Evolutionary conservation across 129 eudicot genomes (phyloP).

Genomic region (Dittrichia graveolens): DNA sequence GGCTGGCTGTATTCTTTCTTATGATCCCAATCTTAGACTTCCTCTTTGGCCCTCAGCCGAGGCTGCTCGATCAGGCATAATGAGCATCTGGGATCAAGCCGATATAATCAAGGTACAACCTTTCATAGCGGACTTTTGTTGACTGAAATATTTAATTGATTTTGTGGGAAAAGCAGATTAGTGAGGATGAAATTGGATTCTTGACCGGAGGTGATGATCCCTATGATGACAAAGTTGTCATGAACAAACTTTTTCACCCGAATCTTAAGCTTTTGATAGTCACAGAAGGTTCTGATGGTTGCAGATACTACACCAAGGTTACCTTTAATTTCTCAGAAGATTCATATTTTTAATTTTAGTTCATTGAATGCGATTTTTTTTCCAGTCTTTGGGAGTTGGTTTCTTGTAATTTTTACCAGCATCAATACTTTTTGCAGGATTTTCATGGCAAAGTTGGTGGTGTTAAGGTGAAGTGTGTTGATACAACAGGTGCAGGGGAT

Average conservation of each 20-base stretch:
- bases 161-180: constrained; percentile 34
- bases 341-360: not conserved
- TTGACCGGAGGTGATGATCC: constrained; percentile 50
- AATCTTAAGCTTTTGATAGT: constrained; percentile 52
- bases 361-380: not conserved
- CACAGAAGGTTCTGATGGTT: constrained; percentile 50
- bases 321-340: not conserved
- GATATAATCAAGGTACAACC: constrained; percentile 46
- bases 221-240: constrained; percentile 43
- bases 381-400: not conserved
- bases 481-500: constrained; percentile 66
- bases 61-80: constrained; percentile 48
- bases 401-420: not conserved
- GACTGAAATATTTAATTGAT: constrained; percentile 9
- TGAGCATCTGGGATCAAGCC: constrained; percentile 61
- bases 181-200: constrained; percentile 54
- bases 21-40: constrained; percentile 55
- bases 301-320: constrained; percentile 64
- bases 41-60: constrained; percentile 58
- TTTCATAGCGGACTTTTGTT: not conserved
- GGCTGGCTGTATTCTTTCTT: constrained; percentile 55
- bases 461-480: constrained; percentile 43
- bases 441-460: constrained; percentile 54
- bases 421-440: constrained; percentile 29
- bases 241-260: constrained; percentile 44